A percentile compares a stretch with the other conserved stretches of the same genome.
These are phyloP conservation scores for Skeletonema menzelii DNA, from an alignment of 108 stramenopile species.

Conservation along the genomic window DNA sequence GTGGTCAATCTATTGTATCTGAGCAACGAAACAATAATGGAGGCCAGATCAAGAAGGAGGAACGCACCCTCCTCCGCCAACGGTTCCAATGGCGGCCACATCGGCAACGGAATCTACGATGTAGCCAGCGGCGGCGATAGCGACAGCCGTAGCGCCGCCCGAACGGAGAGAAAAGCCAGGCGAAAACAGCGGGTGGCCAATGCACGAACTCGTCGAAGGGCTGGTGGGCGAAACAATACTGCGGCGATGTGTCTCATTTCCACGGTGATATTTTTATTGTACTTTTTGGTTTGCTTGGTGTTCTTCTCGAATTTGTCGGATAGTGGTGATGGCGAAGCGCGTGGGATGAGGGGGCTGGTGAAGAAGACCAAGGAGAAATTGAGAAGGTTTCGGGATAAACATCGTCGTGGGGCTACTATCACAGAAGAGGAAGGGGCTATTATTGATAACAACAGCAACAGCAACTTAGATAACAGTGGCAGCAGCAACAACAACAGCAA, in stretches of 20 bases:
- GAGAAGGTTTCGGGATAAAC: slow-evolving; percentile 6
- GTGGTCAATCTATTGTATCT: not conserved
- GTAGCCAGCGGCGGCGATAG: slow-evolving; percentile 27
- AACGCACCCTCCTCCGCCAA: not conserved
- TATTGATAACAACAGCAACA: slow-evolving; percentile 3
- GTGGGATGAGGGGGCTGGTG: slow-evolving; percentile 27
- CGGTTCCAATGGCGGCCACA: not conserved
- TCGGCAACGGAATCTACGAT: slow-evolving; percentile 16
- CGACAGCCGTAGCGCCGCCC: slow-evolving; percentile 9
- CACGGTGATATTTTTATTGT: slow-evolving; percentile 17
- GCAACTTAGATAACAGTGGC: too few relatives aligned
- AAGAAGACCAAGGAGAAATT: slow-evolving; percentile 18
- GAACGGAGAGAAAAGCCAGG: slow-evolving; percentile 20
- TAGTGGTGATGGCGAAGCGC: slow-evolving; percentile 1
- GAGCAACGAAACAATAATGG: not conserved
- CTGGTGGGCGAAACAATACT: slow-evolving; percentile 1
- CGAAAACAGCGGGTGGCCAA: slow-evolving; percentile 27
- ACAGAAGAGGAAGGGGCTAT: slow-evolving; percentile 10
- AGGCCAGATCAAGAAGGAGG: slow-evolving; percentile 37
- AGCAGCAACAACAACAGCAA: not conserved
- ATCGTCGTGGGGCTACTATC: not conserved
- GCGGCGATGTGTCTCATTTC: slow-evolving; percentile 16
- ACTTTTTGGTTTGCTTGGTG: slow-evolving; percentile 20
- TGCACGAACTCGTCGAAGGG: slow-evolving; percentile 10
- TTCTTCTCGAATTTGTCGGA: slow-evolving; percentile 35